A percentile compares a stretch with the other conserved stretches of the same genome.
Evolutionary conservation across 2,329 filamentous ascomycete species (phyloP).

Genomic region (Cercospora canescens): DNA sequence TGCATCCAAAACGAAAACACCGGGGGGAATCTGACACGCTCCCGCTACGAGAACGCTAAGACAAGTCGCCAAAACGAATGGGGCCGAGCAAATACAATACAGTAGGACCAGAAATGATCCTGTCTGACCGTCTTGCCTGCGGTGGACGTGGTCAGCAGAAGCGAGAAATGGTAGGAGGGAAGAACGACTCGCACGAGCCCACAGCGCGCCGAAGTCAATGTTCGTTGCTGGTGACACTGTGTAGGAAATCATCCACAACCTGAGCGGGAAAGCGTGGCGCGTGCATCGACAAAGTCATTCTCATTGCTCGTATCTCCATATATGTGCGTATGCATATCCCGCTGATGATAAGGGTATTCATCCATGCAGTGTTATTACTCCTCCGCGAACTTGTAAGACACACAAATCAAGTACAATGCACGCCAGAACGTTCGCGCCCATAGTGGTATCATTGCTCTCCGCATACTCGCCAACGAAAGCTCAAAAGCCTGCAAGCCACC

Average conservation of each 20-base stretch:
- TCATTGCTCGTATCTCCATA: neutral
- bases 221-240: too few relatives aligned
- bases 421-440: neutral
- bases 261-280: neutral
- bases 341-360: neutral
- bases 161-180: too few relatives aligned
- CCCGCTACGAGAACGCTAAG: neutral
- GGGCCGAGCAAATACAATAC: neutral
- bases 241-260: too few relatives aligned
- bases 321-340: neutral
- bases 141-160: too few relatives aligned
- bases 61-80: neutral
- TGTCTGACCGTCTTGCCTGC: too few relatives aligned
- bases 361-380: neutral
- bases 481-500: neutral
- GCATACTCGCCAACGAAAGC: neutral
- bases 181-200: too few relatives aligned
- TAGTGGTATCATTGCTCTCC: conserved; percentile 11
- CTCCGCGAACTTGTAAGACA: neutral
- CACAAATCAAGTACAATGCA: neutral
- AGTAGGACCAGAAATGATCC: neutral
- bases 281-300: neutral
- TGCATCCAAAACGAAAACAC: neutral
- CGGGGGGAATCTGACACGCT: neutral
- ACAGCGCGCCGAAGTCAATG: too few relatives aligned